Base-by-base conservation (phyloP, 371 early-diverging fungal species). In the Nosema granulosis region DNA sequence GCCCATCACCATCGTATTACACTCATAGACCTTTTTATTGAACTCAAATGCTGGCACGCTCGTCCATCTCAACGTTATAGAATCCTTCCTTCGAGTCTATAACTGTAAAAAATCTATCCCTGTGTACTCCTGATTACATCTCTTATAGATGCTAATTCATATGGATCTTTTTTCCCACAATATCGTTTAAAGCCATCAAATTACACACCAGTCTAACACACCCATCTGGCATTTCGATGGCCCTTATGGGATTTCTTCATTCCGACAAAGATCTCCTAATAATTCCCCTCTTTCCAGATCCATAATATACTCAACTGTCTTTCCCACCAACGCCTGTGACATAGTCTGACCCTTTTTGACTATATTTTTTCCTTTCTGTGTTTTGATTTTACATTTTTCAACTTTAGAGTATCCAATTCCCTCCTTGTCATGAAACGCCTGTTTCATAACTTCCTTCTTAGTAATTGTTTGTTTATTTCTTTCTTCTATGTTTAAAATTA, bases 181-280 rank as follows among this genome's bases (percentile, higher is more conserved):
- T 13, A 11, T 70, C 51, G 43, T 77, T 80, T 22, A 80, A 54
- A 24, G 1, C 11, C 29, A 20, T 62, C 4, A 79, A 50, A 76
- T 80, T 57, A 16, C 37, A 24, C 3, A 20, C 16, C 18, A 77
- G 34, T 78, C 80, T 75, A n/a, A 77, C 12, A 50, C 24, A 43
- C 18, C 77, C 73, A 59, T 72, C 71, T 75, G 77, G 82, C 79
- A 50, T 78, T 79, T 37, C 77, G 29, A 67, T 83, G 79, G 20
- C 6, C 34, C 61, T 11, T 13, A 11, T 61, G 12, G 32, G 61
- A 34, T 61, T 61, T n/a, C n/a, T 49, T n/a, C 26, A 61, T 61
- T 61, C 24, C 29, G 61, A 61, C 20, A 31, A 12, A 6, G 61
- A 61, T 61, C 61, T 61, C 34, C 61, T 29, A 29, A 61, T 29